Percentiles rank a stretch among this genome's conserved stretches.
Conservation (phyloP, 202 grass and related monocot species). For the Alloteropsis angusta region DNA sequence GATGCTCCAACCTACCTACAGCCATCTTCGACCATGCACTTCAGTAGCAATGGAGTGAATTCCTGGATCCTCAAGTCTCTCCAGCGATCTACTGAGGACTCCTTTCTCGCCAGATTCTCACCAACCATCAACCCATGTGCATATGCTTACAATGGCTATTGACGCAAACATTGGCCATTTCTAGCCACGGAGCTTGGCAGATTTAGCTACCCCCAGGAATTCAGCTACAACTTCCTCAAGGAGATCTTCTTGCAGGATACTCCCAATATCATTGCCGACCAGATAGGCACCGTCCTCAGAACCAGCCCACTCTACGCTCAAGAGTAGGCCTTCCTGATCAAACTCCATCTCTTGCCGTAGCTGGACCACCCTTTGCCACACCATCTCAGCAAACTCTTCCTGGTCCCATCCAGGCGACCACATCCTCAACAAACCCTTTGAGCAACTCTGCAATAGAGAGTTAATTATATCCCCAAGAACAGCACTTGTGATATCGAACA, state of each 20-base stretch:
- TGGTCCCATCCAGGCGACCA: slow-evolving; percentile 27
- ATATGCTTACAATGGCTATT: neutral
- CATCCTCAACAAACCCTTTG: slow-evolving; percentile 21
- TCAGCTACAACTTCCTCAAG: slow-evolving; percentile 52
- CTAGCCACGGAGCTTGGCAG: slow-evolving; percentile 19
- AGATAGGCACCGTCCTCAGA: slow-evolving; percentile 48
- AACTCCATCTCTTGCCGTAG: slow-evolving; percentile 36
- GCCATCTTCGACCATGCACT: slow-evolving; percentile 11
- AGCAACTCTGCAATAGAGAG: slow-evolving; percentile 17
- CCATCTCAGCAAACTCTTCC: slow-evolving; percentile 47
- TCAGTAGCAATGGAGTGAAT: neutral
- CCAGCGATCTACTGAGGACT: neutral
- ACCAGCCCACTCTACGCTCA: slow-evolving; percentile 51
- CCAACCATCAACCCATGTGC: neutral
- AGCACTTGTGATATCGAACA: slow-evolving; percentile 68
- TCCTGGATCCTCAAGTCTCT: neutral
- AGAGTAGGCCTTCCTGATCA: slow-evolving; percentile 18
- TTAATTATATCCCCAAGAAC: slow-evolving; percentile 40
- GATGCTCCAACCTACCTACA: neutral
- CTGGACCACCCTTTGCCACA: slow-evolving; percentile 61
- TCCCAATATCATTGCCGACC: slow-evolving; percentile 34
- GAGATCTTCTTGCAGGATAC: slow-evolving; percentile 51
- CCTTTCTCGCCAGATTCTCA: neutral
- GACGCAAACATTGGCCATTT: neutral
- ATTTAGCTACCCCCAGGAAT: neutral